Evolutionary conservation across 768 basidiomycete genomes (phyloP).

Genomic region (Pleurotus giganteus): DNA sequence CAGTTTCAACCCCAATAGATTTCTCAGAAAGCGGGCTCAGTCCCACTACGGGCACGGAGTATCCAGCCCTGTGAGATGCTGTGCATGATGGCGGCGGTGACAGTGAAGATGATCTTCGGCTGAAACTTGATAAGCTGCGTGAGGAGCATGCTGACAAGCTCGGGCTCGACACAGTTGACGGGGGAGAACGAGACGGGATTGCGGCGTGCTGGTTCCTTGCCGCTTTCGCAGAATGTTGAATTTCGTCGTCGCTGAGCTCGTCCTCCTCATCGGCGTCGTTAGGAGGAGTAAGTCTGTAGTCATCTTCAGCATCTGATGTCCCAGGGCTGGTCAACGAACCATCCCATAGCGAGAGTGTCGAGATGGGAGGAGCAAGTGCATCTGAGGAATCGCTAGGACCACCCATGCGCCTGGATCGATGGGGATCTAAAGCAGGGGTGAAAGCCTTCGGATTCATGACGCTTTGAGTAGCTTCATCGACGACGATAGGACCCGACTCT

Average conservation of each 20-base stretch:
- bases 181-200: not conserved
- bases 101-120: not conserved
- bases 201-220: not conserved
- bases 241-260: not conserved
- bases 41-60: too few relatives aligned
- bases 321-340: not conserved
- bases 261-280: constrained; percentile 3
- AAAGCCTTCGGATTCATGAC: not conserved
- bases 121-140: not conserved
- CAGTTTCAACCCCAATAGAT: too few relatives aligned
- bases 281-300: not conserved
- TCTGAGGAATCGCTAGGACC: not conserved
- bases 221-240: not conserved
- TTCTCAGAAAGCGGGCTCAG: not conserved
- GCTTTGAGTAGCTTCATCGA: not conserved
- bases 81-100: not conserved
- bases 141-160: constrained; percentile 1
- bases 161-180: constrained; percentile 4
- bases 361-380: constrained; percentile 1
- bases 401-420: not conserved
- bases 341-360: not conserved
- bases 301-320: not conserved
- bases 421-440: not conserved
- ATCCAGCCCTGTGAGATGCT: not conserved
- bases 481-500: not conserved